phyloP scores from a whole-genome alignment of 1,284 basidiomycete species.

The Cryptococcus jaspeensis region DNA sequence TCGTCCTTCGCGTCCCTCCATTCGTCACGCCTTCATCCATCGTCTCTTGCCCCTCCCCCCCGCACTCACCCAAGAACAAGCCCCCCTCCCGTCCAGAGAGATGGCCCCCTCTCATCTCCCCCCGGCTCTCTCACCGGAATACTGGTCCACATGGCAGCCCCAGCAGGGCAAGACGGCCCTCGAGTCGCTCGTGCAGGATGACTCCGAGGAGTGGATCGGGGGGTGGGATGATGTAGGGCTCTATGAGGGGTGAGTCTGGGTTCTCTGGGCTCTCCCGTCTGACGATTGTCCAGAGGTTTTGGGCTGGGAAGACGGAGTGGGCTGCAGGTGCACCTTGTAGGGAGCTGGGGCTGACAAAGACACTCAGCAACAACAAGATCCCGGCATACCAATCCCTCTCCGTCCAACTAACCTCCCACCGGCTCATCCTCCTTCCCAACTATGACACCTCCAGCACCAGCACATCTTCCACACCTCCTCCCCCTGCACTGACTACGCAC shows the following conservation, averaged over 20 bases:
- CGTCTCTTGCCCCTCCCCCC: neutral
- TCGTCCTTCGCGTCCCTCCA: neutral
- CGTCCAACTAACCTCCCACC: constrained; percentile 78
- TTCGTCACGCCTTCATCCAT: neutral
- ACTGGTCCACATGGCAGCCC: constrained; percentile 31
- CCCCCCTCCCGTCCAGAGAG: neutral
- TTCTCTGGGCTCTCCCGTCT: neutral
- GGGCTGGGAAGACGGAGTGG: too few relatives aligned
- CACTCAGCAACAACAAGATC: constrained; percentile 71
- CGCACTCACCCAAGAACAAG: neutral
- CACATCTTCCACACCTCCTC: too few relatives aligned
- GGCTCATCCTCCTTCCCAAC: constrained; percentile 52
- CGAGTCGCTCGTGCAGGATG: constrained; percentile 46
- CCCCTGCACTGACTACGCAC: constrained; percentile 61
- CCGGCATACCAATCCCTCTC: constrained; percentile 64
- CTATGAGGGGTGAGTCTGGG: constrained; percentile 75
- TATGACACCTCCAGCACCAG: constrained; percentile 1
- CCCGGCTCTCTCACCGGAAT: constrained; percentile 25
- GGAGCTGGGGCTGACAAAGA: too few relatives aligned
- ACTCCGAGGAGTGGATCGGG: constrained; percentile 71
- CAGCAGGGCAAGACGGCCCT: constrained; percentile 17
- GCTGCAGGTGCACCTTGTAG: too few relatives aligned
- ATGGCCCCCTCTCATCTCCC: constrained; percentile 10
- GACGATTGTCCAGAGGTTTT: constrained; percentile 21
- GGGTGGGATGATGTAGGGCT: constrained; percentile 78